Base-by-base conservation (phyloP, 169 alveolate species). In the Plasmodium knowlesi region DNA sequence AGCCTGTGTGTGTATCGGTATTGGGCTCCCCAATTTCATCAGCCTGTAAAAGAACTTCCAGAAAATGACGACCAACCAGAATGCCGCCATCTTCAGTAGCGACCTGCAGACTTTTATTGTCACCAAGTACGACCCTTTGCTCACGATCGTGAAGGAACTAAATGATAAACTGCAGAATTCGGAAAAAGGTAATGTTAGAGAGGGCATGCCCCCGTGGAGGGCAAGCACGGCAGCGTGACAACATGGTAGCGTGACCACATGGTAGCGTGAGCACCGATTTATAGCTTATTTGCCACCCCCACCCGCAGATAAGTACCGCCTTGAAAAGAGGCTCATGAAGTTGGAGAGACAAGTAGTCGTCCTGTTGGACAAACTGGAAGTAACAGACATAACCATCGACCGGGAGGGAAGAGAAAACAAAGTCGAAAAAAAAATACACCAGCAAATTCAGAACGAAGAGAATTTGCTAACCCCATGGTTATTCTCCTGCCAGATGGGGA, bases 391-490 rank as follows among this genome's bases (percentile, higher is more conserved):
- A 37, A 5, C 5, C 25, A 14, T 89, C 32, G 92, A 83, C 1
- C 70, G 50, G 19, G 80, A 83, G 9, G 78, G 14, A 14, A 88
- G 22, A 57, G 83, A 78, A 78, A 71, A 54, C 67, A 88, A 88
- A 88, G 43, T 57, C 32, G 88, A 78, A 34, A 22, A 6, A 34
- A 88, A 54, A 57, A 74, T 16, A 85, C 46, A 79, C 32, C 94
- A 95, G 50, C 82, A 92, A 46, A 82, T 95, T n/a, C 97, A 95
- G 83, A 96, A 88, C 46, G 97, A 96, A 37, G 94, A 96, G 25
- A 92, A 96, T 76, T 96, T 97, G 50, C 95, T 97, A 61, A 97
- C 98, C 19, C 98, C 99, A 22, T 98, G 99, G 99, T 94, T 98
- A 12, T 98, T 98, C 82, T 97, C 98, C 16, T 97, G 98, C 78